phyloP scores from a whole-genome alignment of 805 yeast genomes.

The Kockiozyma suomiensis region DNA sequence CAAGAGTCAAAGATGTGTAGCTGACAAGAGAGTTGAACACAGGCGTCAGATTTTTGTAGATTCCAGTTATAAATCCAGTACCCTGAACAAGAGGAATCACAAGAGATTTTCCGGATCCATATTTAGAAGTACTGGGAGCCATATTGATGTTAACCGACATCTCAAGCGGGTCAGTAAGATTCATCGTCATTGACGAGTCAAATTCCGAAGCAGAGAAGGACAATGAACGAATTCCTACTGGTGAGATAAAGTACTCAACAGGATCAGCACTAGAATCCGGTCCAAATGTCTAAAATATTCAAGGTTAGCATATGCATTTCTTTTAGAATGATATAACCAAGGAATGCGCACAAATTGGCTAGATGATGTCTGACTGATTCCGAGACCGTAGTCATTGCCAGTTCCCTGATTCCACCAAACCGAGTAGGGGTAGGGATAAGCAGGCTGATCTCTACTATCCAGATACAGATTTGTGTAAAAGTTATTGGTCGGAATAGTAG shows the following conservation, averaged over 20 bases:
- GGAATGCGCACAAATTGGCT: slow-evolving; percentile 48
- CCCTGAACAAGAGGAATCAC: slow-evolving; percentile 56
- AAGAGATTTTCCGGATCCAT: slow-evolving; percentile 19
- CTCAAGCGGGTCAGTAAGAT: slow-evolving; percentile 20
- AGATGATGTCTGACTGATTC: slow-evolving; percentile 58
- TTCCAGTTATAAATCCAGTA: slow-evolving; percentile 59
- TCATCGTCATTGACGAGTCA: slow-evolving; percentile 41
- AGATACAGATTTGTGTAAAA: slow-evolving; percentile 69
- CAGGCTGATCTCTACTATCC: slow-evolving; percentile 55
- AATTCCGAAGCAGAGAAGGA: slow-evolving; percentile 59
- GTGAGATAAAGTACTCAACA: slow-evolving; percentile 56
- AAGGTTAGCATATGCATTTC: neutral
- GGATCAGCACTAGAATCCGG: slow-evolving; percentile 50
- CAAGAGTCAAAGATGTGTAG: slow-evolving; percentile 52
- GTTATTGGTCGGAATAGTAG: slow-evolving; percentile 69
- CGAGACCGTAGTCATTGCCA: slow-evolving; percentile 55
- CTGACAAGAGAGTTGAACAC: slow-evolving; percentile 53
- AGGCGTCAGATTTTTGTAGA: slow-evolving; percentile 44
- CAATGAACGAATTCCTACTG: slow-evolving; percentile 57
- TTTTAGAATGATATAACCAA: neutral
- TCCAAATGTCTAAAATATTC: slow-evolving; percentile 38
- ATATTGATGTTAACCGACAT: slow-evolving; percentile 36
- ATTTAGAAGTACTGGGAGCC: slow-evolving; percentile 13
- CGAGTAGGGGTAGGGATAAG: slow-evolving; percentile 69
- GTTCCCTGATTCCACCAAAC: slow-evolving; percentile 55